Conservation (phyloP, 2,329 filamentous ascomycete genomes). For the Pyrenophora tritici-repentis region DNA sequence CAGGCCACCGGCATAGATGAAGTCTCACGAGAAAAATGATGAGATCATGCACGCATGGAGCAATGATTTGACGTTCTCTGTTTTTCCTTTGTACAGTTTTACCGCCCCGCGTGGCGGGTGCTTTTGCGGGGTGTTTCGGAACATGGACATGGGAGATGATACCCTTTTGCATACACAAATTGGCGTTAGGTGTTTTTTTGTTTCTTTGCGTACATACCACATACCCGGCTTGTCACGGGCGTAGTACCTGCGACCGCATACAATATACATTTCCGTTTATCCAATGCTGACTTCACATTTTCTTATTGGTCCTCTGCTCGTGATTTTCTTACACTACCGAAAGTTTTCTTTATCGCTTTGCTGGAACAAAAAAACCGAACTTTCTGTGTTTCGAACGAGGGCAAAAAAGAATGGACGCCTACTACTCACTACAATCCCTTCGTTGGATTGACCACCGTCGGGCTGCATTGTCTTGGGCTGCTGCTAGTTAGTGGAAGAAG, state of each 20-base stretch:
- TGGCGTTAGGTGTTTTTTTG: constrained; percentile 12
- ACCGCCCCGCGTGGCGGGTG: constrained; percentile 3
- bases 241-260: too few species aligned
- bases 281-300: too few species aligned
- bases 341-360: neutral
- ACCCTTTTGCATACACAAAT: constrained; percentile 20
- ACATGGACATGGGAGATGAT: constrained; percentile 15
- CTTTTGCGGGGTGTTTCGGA: neutral
- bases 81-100: neutral
- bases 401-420: too few species aligned
- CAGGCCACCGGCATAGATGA: constrained; percentile 11
- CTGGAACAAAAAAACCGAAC: too few species aligned
- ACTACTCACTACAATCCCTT: too few species aligned
- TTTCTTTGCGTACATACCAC: neutral
- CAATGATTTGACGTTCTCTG: too few species aligned
- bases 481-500: too few species aligned
- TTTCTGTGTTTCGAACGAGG: too few species aligned
- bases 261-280: neutral
- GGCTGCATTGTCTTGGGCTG: too few species aligned
- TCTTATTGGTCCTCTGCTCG: too few species aligned
- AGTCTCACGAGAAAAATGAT: neutral
- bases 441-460: too few species aligned
- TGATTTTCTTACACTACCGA: too few species aligned
- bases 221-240: neutral
- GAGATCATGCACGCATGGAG: neutral